Base-by-base conservation (phyloP, 768 basidiomycete species). In the Amanita thiersii region DNA sequence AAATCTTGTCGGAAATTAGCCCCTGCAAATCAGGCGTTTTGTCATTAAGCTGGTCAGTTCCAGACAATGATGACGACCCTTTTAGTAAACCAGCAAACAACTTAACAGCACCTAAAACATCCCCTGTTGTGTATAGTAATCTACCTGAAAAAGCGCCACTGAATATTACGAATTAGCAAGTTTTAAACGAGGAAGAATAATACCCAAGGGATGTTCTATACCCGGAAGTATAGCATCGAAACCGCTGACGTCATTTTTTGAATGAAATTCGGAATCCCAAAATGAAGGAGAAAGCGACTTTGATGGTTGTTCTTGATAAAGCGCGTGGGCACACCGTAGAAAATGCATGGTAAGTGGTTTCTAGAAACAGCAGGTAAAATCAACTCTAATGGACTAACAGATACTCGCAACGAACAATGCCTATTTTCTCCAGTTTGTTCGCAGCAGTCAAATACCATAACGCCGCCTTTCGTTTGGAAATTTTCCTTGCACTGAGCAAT, bases 91-190 rank as follows among this genome's bases (percentile, higher is more conserved):
- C 70, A 14, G 94, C 57, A 56, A 97, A 97, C 44, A 85, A 72
- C 31, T 69, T 65, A 19, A 93, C 80, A 5, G 94, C 91, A 5
- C 72, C 76, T 34, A 70, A 68, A 19, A 84, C 73, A 52, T 93
- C 79, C 8, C 93, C 92, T n/a, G 86, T 83, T 1, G 88, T 90
- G 57, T 96, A 98, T 28, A 91, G 64, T 47, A 98, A 62, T 29
- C 93, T 72, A 24, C 89, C 94, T 89, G 40, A 21, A 42, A 41
- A 32, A 11, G 39, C 11, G 10, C 38, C 2, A 40, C 39, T 4
- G 23, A 24, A 5, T 9, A 20, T 14, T 24, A 19, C 21, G 19
- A 30, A 14, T 37, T 34, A 26, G 25, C 20, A 34, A n/a, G 24
- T 33, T 24, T 14, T 21, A 18, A 26, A 8, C 1, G 15, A 20